phyloP scores from a whole-genome alignment of 306 rosid species.

The Astragalus membranaceus region DNA sequence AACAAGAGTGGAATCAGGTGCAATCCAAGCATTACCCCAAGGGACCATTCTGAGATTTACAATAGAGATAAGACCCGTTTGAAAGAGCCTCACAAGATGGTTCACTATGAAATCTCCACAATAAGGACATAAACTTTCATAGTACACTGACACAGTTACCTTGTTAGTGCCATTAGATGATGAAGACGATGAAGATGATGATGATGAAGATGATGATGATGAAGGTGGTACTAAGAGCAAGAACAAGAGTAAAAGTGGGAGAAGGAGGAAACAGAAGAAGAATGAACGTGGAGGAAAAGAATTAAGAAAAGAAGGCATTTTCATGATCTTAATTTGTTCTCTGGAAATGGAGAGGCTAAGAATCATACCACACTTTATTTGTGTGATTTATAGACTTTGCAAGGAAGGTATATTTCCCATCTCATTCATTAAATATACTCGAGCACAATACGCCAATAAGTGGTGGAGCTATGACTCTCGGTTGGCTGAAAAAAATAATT shows the following conservation, averaged over 20 bases:
- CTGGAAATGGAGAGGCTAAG: background rate
- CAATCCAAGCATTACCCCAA: conserved; percentile 80
- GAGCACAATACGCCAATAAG: too few relatives aligned
- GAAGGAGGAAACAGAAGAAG: conserved; percentile 42
- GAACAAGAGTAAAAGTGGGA: conserved; percentile 27
- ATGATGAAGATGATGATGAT: conserved; percentile 22
- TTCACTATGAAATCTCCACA: conserved; percentile 84
- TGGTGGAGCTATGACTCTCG: too few relatives aligned
- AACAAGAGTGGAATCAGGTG: conserved; percentile 39
- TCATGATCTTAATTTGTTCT: conserved; percentile 16
- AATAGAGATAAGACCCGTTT: conserved; percentile 58
- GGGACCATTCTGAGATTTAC: conserved; percentile 74
- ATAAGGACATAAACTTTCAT: conserved; percentile 72
- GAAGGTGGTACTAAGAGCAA: conserved; percentile 19
- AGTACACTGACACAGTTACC: conserved; percentile 65
- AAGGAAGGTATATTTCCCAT: conserved; percentile 20
- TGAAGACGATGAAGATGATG: background rate
- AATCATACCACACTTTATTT: background rate
- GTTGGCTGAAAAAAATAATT: too few relatives aligned
- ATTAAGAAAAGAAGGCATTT: conserved; percentile 29
- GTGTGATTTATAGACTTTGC: background rate
- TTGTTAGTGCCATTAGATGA: conserved; percentile 9
- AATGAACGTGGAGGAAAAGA: conserved; percentile 57
- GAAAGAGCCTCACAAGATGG: conserved; percentile 55
- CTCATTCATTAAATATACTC: too few relatives aligned